phyloP scores from a whole-genome alignment of 1,284 basidiomycete species.

The Rhodotorula glutinis region DNA sequence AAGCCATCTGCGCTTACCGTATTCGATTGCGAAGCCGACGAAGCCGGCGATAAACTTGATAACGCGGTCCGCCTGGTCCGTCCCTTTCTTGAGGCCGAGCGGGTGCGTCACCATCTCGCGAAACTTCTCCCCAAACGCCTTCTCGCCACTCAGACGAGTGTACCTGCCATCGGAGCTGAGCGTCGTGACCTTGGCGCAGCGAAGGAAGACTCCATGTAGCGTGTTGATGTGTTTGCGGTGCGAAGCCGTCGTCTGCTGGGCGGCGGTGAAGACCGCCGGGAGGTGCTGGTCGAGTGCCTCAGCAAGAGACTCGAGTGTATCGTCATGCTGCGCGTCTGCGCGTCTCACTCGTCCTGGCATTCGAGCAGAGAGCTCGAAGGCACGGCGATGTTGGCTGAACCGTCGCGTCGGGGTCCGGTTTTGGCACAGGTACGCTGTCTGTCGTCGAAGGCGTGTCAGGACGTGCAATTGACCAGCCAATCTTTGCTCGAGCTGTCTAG shows the following conservation, averaged over 20 bases:
- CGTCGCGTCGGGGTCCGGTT: too few relatives aligned
- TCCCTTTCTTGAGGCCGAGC: conserved; percentile 78
- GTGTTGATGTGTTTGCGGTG: conserved; percentile 88
- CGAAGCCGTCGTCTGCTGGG: conserved; percentile 75
- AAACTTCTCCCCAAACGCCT: conserved; percentile 71
- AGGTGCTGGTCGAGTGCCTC: conserved; percentile 20
- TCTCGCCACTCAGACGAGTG: conserved; percentile 70
- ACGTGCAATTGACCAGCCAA: too few relatives aligned
- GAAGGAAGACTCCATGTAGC: conserved; percentile 74
- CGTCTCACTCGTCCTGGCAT: conserved; percentile 17
- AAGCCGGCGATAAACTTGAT: conserved; percentile 84
- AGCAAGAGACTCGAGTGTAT: conserved; percentile 16
- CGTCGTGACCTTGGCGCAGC: conserved; percentile 62
- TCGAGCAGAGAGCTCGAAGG: background rate
- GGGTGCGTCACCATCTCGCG: conserved; percentile 63
- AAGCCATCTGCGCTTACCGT: conserved; percentile 54
- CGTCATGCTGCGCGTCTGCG: background rate
- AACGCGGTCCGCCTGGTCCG: conserved; percentile 70
- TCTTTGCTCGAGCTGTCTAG: too few relatives aligned
- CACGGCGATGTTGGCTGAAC: conserved; percentile 1
- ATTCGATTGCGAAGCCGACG: conserved; percentile 71
- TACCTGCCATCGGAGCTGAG: conserved; percentile 55
- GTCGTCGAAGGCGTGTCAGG: too few relatives aligned
- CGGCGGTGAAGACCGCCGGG: conserved; percentile 63
- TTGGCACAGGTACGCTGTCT: too few relatives aligned